Conservation (phyloP, 1,139 yeast species). For the Wickerhamomyces sp. region DNA sequence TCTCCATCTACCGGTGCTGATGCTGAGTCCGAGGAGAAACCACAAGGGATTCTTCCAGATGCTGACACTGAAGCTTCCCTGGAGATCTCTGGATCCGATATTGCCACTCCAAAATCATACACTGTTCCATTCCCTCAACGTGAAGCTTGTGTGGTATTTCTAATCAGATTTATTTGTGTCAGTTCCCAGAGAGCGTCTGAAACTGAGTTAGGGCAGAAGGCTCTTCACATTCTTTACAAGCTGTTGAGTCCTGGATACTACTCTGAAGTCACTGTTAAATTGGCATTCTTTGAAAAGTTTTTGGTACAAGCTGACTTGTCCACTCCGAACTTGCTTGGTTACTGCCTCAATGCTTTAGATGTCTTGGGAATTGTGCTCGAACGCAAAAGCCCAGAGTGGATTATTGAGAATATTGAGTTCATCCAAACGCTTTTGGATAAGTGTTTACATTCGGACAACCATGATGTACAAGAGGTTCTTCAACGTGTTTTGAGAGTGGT, state of each 20-base stretch:
- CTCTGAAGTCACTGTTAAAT: conserved; percentile 82
- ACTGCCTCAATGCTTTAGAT: conserved; percentile 86
- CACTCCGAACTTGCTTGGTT: conserved; percentile 52
- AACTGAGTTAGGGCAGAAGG: conserved; percentile 75
- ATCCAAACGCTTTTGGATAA: conserved; percentile 75
- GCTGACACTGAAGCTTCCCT: conserved; percentile 10
- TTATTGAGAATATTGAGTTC: conserved; percentile 59
- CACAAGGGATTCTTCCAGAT: conserved; percentile 15
- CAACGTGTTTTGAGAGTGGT: conserved; percentile 70
- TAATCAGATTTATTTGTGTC: conserved; percentile 84
- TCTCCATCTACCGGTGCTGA: no score
- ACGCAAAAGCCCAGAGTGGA: conserved; percentile 75
- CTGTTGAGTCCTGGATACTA: conserved; percentile 70
- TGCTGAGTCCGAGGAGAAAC: conserved; percentile 14
- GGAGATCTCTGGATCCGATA: conserved; percentile 20
- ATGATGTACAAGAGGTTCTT: conserved; percentile 75
- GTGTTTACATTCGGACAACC: conserved; percentile 77
- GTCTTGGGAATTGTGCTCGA: conserved; percentile 82
- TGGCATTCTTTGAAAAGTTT: conserved; percentile 82
- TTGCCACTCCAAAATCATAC: conserved; percentile 32
- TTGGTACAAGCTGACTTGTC: conserved; percentile 73
- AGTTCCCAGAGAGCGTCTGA: conserved; percentile 84
- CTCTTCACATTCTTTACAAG: conserved; percentile 68
- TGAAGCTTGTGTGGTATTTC: conserved; percentile 88
- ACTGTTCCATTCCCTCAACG: conserved; percentile 73